These are phyloP conservation scores for Annulohypoxylon stygium DNA, from an alignment of 495 filamentous ascomycete genomes.

Conservation along the genomic window DNA sequence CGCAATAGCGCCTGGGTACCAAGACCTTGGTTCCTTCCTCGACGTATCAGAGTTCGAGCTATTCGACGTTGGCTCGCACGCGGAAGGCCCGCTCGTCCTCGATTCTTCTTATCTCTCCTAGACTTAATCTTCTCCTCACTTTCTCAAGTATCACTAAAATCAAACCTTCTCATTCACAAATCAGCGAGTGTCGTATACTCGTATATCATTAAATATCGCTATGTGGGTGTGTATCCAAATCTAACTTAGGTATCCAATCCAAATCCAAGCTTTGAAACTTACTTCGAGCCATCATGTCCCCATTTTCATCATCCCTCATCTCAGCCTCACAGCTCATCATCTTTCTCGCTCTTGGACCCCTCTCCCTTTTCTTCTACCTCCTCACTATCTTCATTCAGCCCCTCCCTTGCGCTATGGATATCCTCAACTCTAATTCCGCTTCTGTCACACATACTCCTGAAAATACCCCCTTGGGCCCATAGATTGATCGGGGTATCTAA, in stretches of 20 bases:
- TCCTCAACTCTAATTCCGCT: constrained; percentile 86
- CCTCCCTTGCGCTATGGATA: constrained; percentile 59
- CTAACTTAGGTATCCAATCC: constrained; percentile 11
- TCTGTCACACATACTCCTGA: constrained; percentile 91
- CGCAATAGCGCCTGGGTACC: not conserved
- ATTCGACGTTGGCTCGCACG: not conserved
- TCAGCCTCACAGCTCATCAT: constrained; percentile 22
- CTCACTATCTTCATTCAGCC: constrained; percentile 14
- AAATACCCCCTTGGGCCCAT: constrained; percentile 78
- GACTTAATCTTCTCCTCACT: not conserved
- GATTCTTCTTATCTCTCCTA: not conserved
- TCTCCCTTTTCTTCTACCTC: constrained; percentile 11
- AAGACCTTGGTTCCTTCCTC: not conserved
- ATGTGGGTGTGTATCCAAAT: not conserved
- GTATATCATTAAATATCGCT: constrained; percentile 8
- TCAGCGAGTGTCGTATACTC: not conserved
- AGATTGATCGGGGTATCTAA: constrained; percentile 80
- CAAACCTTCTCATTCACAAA: not conserved
- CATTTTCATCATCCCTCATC: not conserved
- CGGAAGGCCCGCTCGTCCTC: not conserved
- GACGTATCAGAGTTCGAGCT: constrained; percentile 10
- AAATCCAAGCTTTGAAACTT: not conserved
- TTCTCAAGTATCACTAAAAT: not conserved
- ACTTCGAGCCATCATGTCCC: not conserved
- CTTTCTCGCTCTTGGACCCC: constrained; percentile 12